Base-by-base conservation (phyloP, 1,139 yeast species). In the Yamadazyma triangularis region DNA sequence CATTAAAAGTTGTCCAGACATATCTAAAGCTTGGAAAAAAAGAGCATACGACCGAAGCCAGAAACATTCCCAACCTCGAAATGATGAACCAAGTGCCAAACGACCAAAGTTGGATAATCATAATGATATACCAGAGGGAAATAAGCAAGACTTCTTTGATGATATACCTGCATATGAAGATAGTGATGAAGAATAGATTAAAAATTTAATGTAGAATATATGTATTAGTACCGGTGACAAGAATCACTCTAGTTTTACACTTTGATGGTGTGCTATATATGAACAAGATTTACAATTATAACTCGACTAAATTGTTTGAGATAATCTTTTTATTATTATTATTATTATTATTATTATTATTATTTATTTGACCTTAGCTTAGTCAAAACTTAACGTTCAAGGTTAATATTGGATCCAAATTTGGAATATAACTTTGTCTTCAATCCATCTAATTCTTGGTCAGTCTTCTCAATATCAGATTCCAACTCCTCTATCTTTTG, bases 401-500 rank as follows among this genome's bases (percentile, higher is more conserved):
- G 65, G 53, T 89, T 89, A 51, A 91, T 91, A 39, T 88, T 80
- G 44, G 77, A 77, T 23, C 98, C 98, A 53, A 91, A 91, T 55
- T 86, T 88, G 12, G 87, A 86, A 51, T 91, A 91, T 37, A 91
- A 64, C n/a, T 66, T 68, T 21, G 74, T 70, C 60, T 89, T 91
- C 45, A 89, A 70, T 23, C 57, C 70, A 8, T 56, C 57, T 58
- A 89, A 69, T 39, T 73, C 64, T 4, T 62, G 68, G 37, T 78
- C 80, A 25, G 79, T 62, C 1, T 53, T 64, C 1, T 67, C 76
- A 29, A 84, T 66, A 38, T 68, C 51, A 1, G 53, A 47, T 28
- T 77, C 79, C 15, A 73, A 45, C 2, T 48, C 48, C 2, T 56
- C 65, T 19, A 89, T 73, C 31, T 68, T 64, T 3, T 39, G 53